These are phyloP conservation scores for Tolypocladium nubicola DNA, from an alignment of 2,329 filamentous ascomycete species.

Conservation along the genomic window DNA sequence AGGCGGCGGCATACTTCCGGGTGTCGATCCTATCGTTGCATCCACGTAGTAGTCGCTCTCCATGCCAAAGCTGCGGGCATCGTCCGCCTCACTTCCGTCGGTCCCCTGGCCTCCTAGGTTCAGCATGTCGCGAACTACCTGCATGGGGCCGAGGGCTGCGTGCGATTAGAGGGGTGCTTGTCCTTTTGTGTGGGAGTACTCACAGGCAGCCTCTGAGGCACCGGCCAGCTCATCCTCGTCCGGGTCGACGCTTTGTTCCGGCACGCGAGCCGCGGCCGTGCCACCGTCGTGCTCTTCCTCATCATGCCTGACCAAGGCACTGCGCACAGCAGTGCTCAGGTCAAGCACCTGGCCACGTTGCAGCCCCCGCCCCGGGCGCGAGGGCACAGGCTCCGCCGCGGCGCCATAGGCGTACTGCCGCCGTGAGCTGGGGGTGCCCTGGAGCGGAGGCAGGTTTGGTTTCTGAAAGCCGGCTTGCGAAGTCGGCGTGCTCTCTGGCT, in stretches of 20 bases:
- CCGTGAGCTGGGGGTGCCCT: slow-evolving; percentile 23
- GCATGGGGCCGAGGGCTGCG: not conserved
- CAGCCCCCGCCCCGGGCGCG: slow-evolving; percentile 7
- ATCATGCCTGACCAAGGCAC: slow-evolving; percentile 12
- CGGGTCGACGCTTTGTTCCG: not conserved
- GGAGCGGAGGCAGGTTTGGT: slow-evolving; percentile 13
- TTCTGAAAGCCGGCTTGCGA: slow-evolving; percentile 9
- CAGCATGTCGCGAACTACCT: not conserved
- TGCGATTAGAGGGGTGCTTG: not conserved
- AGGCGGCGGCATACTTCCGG: slow-evolving; percentile 5
- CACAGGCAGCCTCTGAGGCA: not conserved
- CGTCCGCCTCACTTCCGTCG: slow-evolving; percentile 17
- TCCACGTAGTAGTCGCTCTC: slow-evolving; percentile 25
- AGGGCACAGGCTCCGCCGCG: slow-evolving; percentile 20
- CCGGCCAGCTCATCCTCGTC: slow-evolving; percentile 12
- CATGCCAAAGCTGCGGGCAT: slow-evolving; percentile 22
- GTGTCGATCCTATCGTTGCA: slow-evolving; percentile 23
- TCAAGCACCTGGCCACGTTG: slow-evolving; percentile 10
- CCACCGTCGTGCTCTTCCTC: slow-evolving; percentile 1
- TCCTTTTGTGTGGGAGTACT: not conserved
- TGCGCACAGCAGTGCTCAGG: slow-evolving; percentile 18
- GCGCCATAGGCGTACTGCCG: slow-evolving; percentile 28
- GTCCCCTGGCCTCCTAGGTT: not conserved
- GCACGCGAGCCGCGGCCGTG: not conserved
- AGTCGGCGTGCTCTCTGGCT: slow-evolving; percentile 4